Conservation (phyloP, 2,329 filamentous ascomycete genomes). For the Claviceps quebecensis region DNA sequence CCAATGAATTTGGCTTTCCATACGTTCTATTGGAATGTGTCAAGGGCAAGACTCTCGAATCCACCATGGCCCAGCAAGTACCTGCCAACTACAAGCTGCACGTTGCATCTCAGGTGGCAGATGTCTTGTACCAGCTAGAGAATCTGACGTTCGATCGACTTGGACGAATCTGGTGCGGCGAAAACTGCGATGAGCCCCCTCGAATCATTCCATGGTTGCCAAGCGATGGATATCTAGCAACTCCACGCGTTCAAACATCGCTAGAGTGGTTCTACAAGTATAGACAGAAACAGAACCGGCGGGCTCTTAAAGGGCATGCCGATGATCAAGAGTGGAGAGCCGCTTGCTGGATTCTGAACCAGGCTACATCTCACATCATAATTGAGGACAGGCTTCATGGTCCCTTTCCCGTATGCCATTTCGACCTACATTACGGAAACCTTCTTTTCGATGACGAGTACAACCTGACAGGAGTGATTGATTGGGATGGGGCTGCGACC, state of each 20-base stretch:
- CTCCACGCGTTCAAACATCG: constrained; percentile 2
- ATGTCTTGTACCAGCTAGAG: constrained; percentile 6
- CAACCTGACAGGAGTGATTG: constrained; percentile 2
- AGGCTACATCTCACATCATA: constrained; percentile 5
- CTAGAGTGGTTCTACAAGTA: not conserved
- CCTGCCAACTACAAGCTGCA: not conserved
- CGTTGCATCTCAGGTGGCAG: not conserved
- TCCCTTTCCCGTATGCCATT: constrained; percentile 5
- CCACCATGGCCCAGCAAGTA: constrained; percentile 1
- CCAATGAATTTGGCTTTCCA: constrained; percentile 6
- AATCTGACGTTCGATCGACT: constrained; percentile 4
- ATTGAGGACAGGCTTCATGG: constrained; percentile 5
- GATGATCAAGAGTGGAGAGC: constrained; percentile 5
- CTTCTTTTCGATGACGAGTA: constrained; percentile 6
- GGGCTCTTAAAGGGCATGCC: constrained; percentile 2
- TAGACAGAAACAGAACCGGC: too few species aligned
- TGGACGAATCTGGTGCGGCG: constrained; percentile 6
- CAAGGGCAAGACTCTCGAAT: constrained; percentile 1
- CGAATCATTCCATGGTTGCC: constrained; percentile 3
- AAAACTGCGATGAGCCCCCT: constrained; percentile 7
- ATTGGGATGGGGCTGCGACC: constrained; percentile 1
- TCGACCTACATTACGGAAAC: constrained; percentile 6
- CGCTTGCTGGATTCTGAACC: constrained; percentile 4
- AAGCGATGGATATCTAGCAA: not conserved
- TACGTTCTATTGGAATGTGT: constrained; percentile 6